Percentiles rank a stretch among this genome's conserved stretches.
Conservation (phyloP, 371 early-diverging fungal species). For the Zychaea mexicana region DNA sequence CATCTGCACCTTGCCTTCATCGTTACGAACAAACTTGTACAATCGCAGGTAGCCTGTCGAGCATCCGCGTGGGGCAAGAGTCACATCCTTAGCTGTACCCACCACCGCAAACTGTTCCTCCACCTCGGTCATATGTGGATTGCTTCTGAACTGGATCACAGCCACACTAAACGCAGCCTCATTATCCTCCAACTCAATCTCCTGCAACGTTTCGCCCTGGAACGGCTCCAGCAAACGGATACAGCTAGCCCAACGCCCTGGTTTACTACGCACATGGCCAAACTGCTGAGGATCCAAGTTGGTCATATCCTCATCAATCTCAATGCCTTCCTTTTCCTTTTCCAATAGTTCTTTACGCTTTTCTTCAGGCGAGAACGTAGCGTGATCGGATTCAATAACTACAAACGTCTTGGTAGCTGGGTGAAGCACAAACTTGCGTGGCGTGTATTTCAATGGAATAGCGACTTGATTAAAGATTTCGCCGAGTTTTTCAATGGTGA, state of each 20-base stretch:
- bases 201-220: slow-evolving; percentile 70
- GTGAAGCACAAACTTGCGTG: slow-evolving; percentile 81
- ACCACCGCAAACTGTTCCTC: slow-evolving; percentile 72
- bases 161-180: slow-evolving; percentile 89
- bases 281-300: slow-evolving; percentile 58
- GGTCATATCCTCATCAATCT: slow-evolving; percentile 53
- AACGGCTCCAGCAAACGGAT: slow-evolving; percentile 87
- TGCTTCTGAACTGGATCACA: slow-evolving; percentile 70
- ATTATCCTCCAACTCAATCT: slow-evolving; percentile 81
- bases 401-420: slow-evolving; percentile 80
- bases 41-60: slow-evolving; percentile 74
- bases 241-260: slow-evolving; percentile 90
- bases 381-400: slow-evolving; percentile 87
- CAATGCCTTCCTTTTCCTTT: slow-evolving; percentile 58
- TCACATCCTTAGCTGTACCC: slow-evolving; percentile 82
- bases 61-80: slow-evolving; percentile 72
- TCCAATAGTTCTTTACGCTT: slow-evolving; percentile 56
- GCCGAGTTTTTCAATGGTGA: slow-evolving; percentile 86
- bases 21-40: slow-evolving; percentile 72
- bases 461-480: slow-evolving; percentile 81
- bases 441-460: slow-evolving; percentile 89
- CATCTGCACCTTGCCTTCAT: slow-evolving; percentile 50
- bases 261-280: slow-evolving; percentile 69
- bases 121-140: slow-evolving; percentile 45
- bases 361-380: slow-evolving; percentile 69